phyloP scores from a whole-genome alignment of 2,329 filamentous ascomycete species.

The Colletotrichum kahawae region DNA sequence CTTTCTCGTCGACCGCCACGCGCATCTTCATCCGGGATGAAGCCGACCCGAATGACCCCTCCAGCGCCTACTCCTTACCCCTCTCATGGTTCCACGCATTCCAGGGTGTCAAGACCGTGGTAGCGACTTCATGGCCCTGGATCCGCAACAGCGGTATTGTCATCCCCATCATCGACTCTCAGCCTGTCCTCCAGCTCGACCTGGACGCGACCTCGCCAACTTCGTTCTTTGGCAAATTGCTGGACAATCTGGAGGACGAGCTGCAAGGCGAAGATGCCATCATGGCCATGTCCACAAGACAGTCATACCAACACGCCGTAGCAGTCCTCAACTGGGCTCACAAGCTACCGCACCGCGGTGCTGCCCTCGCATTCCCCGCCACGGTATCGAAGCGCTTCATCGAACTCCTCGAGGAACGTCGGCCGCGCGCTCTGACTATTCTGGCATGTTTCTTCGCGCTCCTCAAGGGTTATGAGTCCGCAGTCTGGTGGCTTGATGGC shows the following conservation, averaged over 20 bases:
- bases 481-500: conserved; percentile 73
- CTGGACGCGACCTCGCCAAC: conserved; percentile 53
- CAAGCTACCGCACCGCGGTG: conserved; percentile 61
- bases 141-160: conserved; percentile 62
- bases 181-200: conserved; percentile 66
- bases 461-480: conserved; percentile 62
- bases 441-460: conserved; percentile 72
- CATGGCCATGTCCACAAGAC: conserved; percentile 45
- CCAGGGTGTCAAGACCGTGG: conserved; percentile 70
- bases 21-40: conserved; percentile 67
- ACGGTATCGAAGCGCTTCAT: conserved; percentile 67
- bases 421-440: conserved; percentile 66
- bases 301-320: conserved; percentile 68
- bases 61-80: conserved; percentile 60
- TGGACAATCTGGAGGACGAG: conserved; percentile 63
- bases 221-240: conserved; percentile 66
- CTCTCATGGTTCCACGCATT: conserved; percentile 71
- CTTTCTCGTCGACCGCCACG: conserved; percentile 70
- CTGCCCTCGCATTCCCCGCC: conserved; percentile 67
- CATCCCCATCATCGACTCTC: conserved; percentile 66
- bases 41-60: conserved; percentile 40
- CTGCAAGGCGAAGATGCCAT: conserved; percentile 37
- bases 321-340: conserved; percentile 71
- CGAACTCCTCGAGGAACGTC: conserved; percentile 62
- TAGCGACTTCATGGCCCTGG: conserved; percentile 69